phyloP scores from a whole-genome alignment of 1,284 basidiomycete genomes.

The Lignosus rhinocerotis region DNA sequence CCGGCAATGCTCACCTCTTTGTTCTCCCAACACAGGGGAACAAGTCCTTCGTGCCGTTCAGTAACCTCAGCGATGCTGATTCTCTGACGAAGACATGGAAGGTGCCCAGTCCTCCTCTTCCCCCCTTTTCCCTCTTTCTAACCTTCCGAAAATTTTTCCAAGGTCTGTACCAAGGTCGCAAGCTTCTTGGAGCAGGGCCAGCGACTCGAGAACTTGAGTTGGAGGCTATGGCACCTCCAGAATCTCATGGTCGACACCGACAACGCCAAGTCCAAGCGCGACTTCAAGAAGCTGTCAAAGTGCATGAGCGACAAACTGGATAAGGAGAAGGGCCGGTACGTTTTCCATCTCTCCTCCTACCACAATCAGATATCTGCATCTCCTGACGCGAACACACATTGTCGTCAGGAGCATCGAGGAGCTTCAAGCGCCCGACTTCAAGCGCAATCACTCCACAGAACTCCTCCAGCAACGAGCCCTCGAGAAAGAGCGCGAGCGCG shows the following conservation, averaged over 20 bases:
- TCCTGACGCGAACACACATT: constrained; percentile 5
- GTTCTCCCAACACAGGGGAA: constrained; percentile 60
- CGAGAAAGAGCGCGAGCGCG: constrained; percentile 77
- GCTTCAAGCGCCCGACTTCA: constrained; percentile 77
- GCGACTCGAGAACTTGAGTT: constrained; percentile 83
- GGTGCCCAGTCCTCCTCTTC: constrained; percentile 38
- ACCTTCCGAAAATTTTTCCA: constrained; percentile 14
- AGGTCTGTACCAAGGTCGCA: constrained; percentile 85
- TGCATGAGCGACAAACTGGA: constrained; percentile 85
- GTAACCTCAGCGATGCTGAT: constrained; percentile 79
- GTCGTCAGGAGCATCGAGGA: constrained; percentile 69
- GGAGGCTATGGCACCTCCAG: constrained; percentile 87
- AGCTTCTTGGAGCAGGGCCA: constrained; percentile 85
- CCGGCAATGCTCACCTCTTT: constrained; percentile 25
- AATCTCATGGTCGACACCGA: constrained; percentile 84
- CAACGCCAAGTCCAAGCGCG: constrained; percentile 81
- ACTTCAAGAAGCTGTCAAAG: constrained; percentile 83
- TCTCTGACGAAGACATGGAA: constrained; percentile 86
- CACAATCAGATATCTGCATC: constrained; percentile 2
- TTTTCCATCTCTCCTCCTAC: constrained; percentile 3
- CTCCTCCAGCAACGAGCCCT: constrained; percentile 75
- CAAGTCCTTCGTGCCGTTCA: constrained; percentile 88
- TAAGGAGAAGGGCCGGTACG: constrained; percentile 81
- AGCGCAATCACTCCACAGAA: constrained; percentile 69
- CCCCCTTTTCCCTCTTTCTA: not conserved